Percentiles rank a stretch among this genome's conserved stretches.
These are phyloP conservation scores for Fragaria iinumae DNA, from an alignment of 306 rosid species.

Conservation along the genomic window DNA sequence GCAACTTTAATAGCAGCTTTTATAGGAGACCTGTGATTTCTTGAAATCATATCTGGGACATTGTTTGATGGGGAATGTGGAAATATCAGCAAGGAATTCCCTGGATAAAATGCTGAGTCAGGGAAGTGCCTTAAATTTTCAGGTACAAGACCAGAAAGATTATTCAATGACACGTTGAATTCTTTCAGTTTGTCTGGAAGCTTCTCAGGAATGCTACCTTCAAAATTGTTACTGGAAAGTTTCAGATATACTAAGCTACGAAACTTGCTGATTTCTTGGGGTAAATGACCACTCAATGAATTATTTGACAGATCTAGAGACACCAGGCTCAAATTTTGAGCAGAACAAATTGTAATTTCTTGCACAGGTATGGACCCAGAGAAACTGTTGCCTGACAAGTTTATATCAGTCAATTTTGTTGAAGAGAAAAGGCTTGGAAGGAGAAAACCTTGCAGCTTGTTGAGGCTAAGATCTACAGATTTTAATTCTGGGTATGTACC, in stretches of 20 bases:
- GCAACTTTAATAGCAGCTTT: constrained; percentile 50
- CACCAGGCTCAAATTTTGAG: constrained; percentile 42
- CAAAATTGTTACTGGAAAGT: constrained; percentile 54
- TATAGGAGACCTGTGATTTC: constrained; percentile 31
- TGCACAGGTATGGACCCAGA: constrained; percentile 54
- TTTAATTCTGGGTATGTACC: constrained; percentile 64
- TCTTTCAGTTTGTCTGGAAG: constrained; percentile 56
- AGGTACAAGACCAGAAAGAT: constrained; percentile 67
- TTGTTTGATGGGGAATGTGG: constrained; percentile 37
- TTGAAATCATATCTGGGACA: constrained; percentile 29
- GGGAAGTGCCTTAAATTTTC: constrained; percentile 55
- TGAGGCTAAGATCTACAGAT: constrained; percentile 66
- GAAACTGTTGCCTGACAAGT: constrained; percentile 61
- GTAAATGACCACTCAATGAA: constrained; percentile 58
- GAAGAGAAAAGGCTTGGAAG: constrained; percentile 54
- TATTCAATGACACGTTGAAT: constrained; percentile 64
- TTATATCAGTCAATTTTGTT: constrained; percentile 53
- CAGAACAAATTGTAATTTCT: constrained; percentile 25
- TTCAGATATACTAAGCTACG: constrained; percentile 53
- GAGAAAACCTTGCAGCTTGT: constrained; percentile 59
- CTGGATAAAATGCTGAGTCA: constrained; percentile 76
- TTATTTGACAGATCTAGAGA: constrained; percentile 73
- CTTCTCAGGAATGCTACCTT: constrained; percentile 58
- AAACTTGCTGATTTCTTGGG: constrained; percentile 47
- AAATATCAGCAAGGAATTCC: constrained; percentile 54